These are phyloP conservation scores for Echria macrotheca DNA, from an alignment of 495 filamentous ascomycete species.

Conservation along the genomic window DNA sequence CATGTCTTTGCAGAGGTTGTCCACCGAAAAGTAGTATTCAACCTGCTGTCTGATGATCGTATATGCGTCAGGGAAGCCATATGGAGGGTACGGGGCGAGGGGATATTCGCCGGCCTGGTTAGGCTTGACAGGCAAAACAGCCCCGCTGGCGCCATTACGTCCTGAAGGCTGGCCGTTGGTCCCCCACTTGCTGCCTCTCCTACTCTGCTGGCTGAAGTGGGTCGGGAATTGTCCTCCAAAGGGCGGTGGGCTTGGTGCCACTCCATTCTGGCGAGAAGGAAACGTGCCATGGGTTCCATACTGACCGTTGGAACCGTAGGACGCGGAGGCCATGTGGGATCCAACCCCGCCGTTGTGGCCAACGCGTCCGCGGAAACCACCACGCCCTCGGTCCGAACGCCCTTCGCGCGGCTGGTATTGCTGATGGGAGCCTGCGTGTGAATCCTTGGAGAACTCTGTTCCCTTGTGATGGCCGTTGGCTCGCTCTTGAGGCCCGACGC, in stretches of 20 bases:
- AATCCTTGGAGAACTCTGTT: too few species aligned
- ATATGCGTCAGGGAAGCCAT: constrained; percentile 14
- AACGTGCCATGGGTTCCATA: constrained; percentile 18
- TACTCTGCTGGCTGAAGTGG: constrained; percentile 14
- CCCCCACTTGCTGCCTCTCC: constrained; percentile 24
- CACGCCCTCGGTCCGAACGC: constrained; percentile 33
- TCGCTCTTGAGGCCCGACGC: constrained; percentile 15
- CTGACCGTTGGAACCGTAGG: constrained; percentile 22
- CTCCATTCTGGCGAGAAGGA: constrained; percentile 20
- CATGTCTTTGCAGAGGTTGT: constrained; percentile 92
- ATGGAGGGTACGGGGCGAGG: constrained; percentile 16
- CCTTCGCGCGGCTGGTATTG: constrained; percentile 29
- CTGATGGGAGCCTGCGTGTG: constrained; percentile 17
- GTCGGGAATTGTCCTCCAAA: constrained; percentile 19
- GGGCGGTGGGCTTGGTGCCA: constrained; percentile 20
- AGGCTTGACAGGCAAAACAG: constrained; percentile 15
- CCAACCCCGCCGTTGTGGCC: constrained; percentile 19
- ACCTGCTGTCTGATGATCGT: constrained; percentile 53
- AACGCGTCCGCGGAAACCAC: constrained; percentile 36
- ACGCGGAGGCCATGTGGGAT: constrained; percentile 12
- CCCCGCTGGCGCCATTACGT: constrained; percentile 16
- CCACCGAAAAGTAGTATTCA: constrained; percentile 95
- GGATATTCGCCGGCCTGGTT: constrained; percentile 17
- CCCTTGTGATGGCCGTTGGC: constrained; percentile 18
- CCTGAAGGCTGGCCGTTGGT: constrained; percentile 11